Evolutionary conservation across 75 land plant species (phyloP).

Genomic region (Gnetum montanum): DNA sequence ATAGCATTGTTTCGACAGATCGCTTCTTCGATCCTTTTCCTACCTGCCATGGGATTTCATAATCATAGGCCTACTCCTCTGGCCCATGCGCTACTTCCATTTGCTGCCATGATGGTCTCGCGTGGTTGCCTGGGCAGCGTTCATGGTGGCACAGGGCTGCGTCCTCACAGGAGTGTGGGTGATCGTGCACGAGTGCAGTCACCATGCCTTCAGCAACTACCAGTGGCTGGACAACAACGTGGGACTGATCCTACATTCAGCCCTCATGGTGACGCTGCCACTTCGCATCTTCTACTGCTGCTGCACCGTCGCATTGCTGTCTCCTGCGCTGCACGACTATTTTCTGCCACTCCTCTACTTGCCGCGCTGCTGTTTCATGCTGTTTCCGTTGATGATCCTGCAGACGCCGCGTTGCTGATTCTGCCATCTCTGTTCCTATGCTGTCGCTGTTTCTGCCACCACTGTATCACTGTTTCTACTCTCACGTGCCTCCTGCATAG

Average conservation of each 20-base stretch:
- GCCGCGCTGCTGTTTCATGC: too few species aligned
- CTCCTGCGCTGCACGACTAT: too few species aligned
- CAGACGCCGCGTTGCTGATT: too few species aligned
- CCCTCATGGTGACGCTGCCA: constrained; percentile 66
- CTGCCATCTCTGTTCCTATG: too few species aligned
- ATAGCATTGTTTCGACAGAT: constrained; percentile 69
- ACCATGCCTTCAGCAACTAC: constrained; percentile 63
- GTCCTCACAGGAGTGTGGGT: constrained; percentile 79
- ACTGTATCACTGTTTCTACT: too few species aligned
- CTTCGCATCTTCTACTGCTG: too few species aligned
- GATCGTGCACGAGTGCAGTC: constrained; percentile 69
- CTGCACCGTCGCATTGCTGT: too few species aligned
- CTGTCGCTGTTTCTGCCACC: too few species aligned
- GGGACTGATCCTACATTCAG: constrained; percentile 57
- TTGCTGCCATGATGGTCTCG: constrained; percentile 10
- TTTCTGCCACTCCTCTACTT: too few species aligned
- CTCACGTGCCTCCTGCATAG: too few species aligned
- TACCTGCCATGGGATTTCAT: constrained; percentile 43
- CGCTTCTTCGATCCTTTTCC: constrained; percentile 44
- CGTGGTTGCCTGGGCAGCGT: constrained; percentile 33
- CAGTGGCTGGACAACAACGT: constrained; percentile 43
- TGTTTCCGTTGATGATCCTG: too few species aligned
- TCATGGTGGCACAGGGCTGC: constrained; percentile 55
- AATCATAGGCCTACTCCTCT: constrained; percentile 10
- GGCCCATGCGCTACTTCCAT: constrained; percentile 20